Base-by-base conservation (phyloP, 805 yeast genomes). In the Brettanomyces bruxellensis region DNA sequence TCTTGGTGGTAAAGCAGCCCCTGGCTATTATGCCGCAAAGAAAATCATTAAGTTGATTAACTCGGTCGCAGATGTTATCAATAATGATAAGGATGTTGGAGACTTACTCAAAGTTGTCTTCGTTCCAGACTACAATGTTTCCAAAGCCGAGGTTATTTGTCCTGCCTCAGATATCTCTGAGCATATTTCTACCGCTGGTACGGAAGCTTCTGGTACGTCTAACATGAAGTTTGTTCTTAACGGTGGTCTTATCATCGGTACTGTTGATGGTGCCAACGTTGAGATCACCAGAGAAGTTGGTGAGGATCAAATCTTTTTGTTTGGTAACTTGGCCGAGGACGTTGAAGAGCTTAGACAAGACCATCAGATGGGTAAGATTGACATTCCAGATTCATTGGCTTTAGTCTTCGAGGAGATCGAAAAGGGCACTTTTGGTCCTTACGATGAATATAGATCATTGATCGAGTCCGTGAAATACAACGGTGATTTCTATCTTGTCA, bases 21-120 rank as follows among this genome's bases (percentile, higher is more conserved):
- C 97, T n/a, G 97, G 97, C 53, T 89, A 89, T 65, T 89, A 86
- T 69, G 86, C 89, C 80, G 97, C 97, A 49, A 89, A 89, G 68
- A 77, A 85, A 48, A 86, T 89, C 59, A 90, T 89, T 62, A 87
- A 88, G 65, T 73, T 89, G 64, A 77, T 89, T 60, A 89, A 86
- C 64, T 67, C 85, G 45, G 96, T 88, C 36, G 82, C 86, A 32
- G 81, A 78, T 5, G 91, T 87, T 43, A 79, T 89, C 51, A 89
- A 89, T 67, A 74, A 73, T 49, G 97, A 89, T 61, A 66, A 73
- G 1, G 90, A 83, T 28, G 73, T 87, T 59, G 86, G 76, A 35
- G 84, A 83, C 55, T 70, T 84, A 57, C 76, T 89, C 58, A 87
- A 89, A 68, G 95, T 88, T 47, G 88, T 85, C 36, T 89, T 86